Evolutionary conservation across 139 green algal genomes (phyloP).

Genomic region (Ostreobium quekettii): DNA sequence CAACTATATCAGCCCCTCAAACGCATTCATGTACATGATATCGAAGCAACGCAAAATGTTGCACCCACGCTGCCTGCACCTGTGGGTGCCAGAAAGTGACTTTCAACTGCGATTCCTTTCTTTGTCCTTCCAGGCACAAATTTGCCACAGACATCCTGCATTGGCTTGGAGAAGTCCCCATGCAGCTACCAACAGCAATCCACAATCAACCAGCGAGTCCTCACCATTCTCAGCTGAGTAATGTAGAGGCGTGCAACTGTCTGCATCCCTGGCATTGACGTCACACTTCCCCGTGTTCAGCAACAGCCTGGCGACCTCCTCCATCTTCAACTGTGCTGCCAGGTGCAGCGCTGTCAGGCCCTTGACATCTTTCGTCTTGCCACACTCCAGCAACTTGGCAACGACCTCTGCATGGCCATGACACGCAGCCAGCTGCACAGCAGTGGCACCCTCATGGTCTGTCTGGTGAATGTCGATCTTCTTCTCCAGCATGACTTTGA

Average conservation of each 20-base stretch:
- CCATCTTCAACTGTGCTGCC: constrained; percentile 18
- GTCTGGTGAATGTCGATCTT: constrained; percentile 1
- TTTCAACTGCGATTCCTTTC: too few relatives aligned
- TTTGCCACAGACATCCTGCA: too few relatives aligned
- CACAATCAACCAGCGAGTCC: constrained; percentile 22
- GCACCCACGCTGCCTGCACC: too few relatives aligned
- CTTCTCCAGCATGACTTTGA: constrained; percentile 20
- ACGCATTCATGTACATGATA: too few relatives aligned
- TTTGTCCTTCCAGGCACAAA: too few relatives aligned
- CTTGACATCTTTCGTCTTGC: constrained; percentile 21
- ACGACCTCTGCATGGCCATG: constrained; percentile 29
- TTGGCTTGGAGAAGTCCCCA: too few relatives aligned
- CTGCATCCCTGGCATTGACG: constrained; percentile 27
- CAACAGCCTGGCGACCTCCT: constrained; percentile 21
- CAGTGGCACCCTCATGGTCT: constrained; percentile 24
- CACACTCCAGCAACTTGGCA: constrained; percentile 25
- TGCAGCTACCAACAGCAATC: constrained; percentile 24
- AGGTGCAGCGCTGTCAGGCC: constrained; percentile 33
- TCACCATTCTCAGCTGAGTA: constrained; percentile 29
- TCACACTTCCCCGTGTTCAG: constrained; percentile 21
- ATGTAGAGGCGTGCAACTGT: constrained; percentile 45
- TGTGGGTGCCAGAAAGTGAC: too few relatives aligned
- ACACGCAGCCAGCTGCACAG: constrained; percentile 28
- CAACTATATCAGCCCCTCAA: too few relatives aligned
- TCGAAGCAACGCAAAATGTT: too few relatives aligned